These are phyloP conservation scores for Chlamydomonas schloesseri DNA, from an alignment of 139 green algal genomes.

Conservation along the genomic window DNA sequence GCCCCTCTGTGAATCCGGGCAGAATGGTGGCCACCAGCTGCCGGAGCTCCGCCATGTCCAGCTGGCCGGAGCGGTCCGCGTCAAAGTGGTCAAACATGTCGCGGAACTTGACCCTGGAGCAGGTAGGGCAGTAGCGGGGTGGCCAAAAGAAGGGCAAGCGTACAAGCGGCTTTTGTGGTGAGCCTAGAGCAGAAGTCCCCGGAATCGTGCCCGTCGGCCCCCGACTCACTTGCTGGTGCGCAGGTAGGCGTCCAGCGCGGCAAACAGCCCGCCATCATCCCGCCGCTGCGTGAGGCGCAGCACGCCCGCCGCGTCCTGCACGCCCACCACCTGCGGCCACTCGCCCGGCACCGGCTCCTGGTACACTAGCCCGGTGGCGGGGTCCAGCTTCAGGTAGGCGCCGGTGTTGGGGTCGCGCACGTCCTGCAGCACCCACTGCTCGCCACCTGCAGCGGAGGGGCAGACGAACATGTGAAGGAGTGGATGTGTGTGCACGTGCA, in stretches of 20 bases:
- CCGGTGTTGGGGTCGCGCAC: slow-evolving; percentile 38
- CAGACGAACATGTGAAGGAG: no score
- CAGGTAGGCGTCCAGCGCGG: slow-evolving; percentile 56
- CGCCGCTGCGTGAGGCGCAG: slow-evolving; percentile 41
- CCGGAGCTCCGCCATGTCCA: slow-evolving; percentile 50
- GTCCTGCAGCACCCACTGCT: slow-evolving; percentile 45
- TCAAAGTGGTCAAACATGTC: slow-evolving; percentile 58
- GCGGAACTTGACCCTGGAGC: slow-evolving; percentile 29
- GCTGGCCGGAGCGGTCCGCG: slow-evolving; percentile 33
- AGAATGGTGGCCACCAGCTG: slow-evolving; percentile 46
- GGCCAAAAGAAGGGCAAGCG: no score
- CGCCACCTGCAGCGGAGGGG: slow-evolving; percentile 11
- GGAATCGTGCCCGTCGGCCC: no score
- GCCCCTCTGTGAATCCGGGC: slow-evolving; percentile 38
- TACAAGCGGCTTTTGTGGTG: no score
- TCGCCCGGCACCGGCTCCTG: slow-evolving; percentile 11
- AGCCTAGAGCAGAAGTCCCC: no score
- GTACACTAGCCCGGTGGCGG: slow-evolving; percentile 44
- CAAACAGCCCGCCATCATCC: slow-evolving; percentile 54
- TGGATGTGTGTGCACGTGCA: no score
- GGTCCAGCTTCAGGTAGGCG: slow-evolving; percentile 31
- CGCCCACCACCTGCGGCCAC: slow-evolving; percentile 39
- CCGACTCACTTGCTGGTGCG: slow-evolving; percentile 14
- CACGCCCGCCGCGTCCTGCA: slow-evolving; percentile 29
- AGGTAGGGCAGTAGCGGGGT: not conserved